Evolutionary conservation across 2,329 filamentous ascomycete genomes (phyloP).

Genomic region (Escovopsis weberi): DNA sequence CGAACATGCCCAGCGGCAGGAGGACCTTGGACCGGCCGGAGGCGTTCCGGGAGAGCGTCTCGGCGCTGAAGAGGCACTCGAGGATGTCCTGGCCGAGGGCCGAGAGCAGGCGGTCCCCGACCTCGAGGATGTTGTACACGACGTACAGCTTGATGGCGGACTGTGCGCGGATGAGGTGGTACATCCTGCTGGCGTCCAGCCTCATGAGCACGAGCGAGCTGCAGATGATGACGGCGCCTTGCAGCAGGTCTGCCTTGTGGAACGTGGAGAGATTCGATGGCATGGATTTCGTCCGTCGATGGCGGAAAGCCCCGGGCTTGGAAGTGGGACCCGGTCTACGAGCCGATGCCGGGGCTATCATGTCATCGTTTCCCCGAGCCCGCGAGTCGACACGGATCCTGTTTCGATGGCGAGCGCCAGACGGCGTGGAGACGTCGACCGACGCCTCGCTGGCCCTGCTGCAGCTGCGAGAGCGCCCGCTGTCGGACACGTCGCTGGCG

Average conservation of each 20-base stretch:
- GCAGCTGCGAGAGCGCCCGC: conserved; percentile 24
- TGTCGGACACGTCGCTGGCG: conserved; percentile 20
- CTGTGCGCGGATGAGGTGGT: conserved; percentile 91
- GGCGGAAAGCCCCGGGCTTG: conserved; percentile 29
- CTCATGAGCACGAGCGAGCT: conserved; percentile 78
- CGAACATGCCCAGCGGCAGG: conserved; percentile 79
- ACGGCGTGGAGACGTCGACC: conserved; percentile 6
- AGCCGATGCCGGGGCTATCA: conserved; percentile 8
- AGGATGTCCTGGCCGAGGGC: conserved; percentile 92
- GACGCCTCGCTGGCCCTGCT: conserved; percentile 20
- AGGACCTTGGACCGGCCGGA: conserved; percentile 85
- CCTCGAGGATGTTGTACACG: conserved; percentile 94
- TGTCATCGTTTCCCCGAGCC: conserved; percentile 1
- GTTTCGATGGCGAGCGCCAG: conserved; percentile 1
- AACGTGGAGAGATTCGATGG: conserved; percentile 75
- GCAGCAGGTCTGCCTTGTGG: conserved; percentile 90
- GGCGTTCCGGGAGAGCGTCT: conserved; percentile 76
- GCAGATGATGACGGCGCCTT: conserved; percentile 73
- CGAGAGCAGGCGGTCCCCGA: conserved; percentile 76
- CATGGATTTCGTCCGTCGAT: conserved; percentile 67
- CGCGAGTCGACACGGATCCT: conserved; percentile 3
- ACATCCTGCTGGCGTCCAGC: conserved; percentile 93
- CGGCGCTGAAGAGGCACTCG: conserved; percentile 86
- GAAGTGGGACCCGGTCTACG: conserved; percentile 12
- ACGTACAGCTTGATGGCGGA: conserved; percentile 97